Evolutionary conservation across 495 filamentous ascomycete species (phyloP).

Genomic region (Xylaria intraflava): DNA sequence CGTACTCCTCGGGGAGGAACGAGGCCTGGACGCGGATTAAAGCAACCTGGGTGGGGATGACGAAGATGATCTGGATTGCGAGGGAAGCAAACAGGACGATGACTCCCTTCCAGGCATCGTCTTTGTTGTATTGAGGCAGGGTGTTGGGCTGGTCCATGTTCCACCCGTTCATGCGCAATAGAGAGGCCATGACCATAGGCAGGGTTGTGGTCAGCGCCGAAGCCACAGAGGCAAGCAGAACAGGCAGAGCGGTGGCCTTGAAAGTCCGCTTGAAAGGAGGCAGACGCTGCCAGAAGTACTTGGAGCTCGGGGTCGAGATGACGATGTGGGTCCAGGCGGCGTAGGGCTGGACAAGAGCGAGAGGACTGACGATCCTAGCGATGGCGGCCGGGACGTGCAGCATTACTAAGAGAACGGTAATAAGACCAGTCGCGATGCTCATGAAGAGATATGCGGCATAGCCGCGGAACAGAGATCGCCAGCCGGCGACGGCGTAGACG

Average conservation of each 20-base stretch:
- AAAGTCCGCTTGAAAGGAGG: slow-evolving; percentile 38
- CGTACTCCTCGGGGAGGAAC: slow-evolving; percentile 43
- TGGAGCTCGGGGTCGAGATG: slow-evolving; percentile 33
- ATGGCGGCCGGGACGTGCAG: slow-evolving; percentile 24
- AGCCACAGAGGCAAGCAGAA: slow-evolving; percentile 30
- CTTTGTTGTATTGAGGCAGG: slow-evolving; percentile 14
- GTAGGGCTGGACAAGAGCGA: slow-evolving; percentile 32
- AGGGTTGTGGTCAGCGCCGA: slow-evolving; percentile 20
- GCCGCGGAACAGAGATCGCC: slow-evolving; percentile 36
- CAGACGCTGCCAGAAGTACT: slow-evolving; percentile 37
- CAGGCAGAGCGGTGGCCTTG: slow-evolving; percentile 36
- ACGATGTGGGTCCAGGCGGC: slow-evolving; percentile 42
- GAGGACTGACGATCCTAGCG: slow-evolving; percentile 27
- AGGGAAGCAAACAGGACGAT: slow-evolving; percentile 24
- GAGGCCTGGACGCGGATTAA: slow-evolving; percentile 46
- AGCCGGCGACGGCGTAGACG: slow-evolving; percentile 31
- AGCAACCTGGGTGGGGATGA: slow-evolving; percentile 37
- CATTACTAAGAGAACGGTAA: slow-evolving; percentile 17
- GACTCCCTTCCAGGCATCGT: slow-evolving; percentile 29
- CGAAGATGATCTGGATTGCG: slow-evolving; percentile 25
- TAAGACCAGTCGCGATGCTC: slow-evolving; percentile 6
- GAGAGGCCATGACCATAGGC: slow-evolving; percentile 21
- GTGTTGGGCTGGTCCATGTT: slow-evolving; percentile 14
- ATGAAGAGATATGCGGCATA: slow-evolving; percentile 23
- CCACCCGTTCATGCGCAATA: slow-evolving; percentile 25